phyloP scores from a whole-genome alignment of 768 basidiomycete genomes.

The Pulveroboletus sp. region DNA sequence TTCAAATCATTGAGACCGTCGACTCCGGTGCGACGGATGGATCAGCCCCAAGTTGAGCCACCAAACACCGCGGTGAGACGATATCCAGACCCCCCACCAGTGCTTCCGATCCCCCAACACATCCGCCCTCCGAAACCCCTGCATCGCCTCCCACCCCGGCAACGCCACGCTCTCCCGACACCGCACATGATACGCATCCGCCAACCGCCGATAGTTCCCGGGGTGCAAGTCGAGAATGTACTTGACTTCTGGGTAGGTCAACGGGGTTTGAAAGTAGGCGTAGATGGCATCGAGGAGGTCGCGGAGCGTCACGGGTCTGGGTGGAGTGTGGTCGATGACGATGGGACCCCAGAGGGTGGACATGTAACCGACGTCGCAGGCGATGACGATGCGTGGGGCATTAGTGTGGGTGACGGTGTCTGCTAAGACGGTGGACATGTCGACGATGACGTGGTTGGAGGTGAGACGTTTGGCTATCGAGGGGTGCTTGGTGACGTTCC shows the following conservation, averaged over 20 bases:
- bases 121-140: constrained; percentile 50
- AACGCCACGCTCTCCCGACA: constrained; percentile 40
- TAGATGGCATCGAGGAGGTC: constrained; percentile 51
- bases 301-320: constrained; percentile 35
- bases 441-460: constrained; percentile 22
- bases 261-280: constrained; percentile 43
- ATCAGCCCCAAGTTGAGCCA: constrained; percentile 46
- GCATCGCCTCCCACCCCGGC: constrained; percentile 34
- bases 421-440: constrained; percentile 13
- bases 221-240: constrained; percentile 17
- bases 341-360: constrained; percentile 49
- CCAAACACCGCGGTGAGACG: constrained; percentile 37
- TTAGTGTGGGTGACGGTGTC: constrained; percentile 23
- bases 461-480: constrained; percentile 31
- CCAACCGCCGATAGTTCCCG: constrained; percentile 20
- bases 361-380: constrained; percentile 22
- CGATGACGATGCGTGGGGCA: constrained; percentile 20
- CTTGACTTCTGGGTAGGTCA: constrained; percentile 33
- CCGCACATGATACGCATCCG: constrained; percentile 33
- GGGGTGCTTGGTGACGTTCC: constrained; percentile 37
- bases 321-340: constrained; percentile 35
- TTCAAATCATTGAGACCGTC: neutral
- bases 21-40: constrained; percentile 14
- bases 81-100: constrained; percentile 42
- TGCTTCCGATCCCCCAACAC: constrained; percentile 43